Base-by-base conservation (phyloP, 1,139 yeast species). In the Kodamaea plutei region DNA sequence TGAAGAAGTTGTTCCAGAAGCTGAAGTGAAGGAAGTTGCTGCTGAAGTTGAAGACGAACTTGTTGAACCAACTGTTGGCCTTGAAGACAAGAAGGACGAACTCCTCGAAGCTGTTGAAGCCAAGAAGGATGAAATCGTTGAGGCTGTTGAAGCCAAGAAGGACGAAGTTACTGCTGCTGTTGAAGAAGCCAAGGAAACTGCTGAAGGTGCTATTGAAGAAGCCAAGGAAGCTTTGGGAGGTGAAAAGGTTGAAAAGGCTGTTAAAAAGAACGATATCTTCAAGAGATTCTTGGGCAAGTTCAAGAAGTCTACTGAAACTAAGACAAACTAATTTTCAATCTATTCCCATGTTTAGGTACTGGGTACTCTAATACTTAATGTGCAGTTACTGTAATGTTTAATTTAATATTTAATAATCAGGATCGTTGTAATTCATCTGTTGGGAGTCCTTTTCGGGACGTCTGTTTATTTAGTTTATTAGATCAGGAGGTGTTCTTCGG, bases 221-320 rank as follows among this genome's bases (percentile, higher is more conserved):
- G 40, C 36, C 23, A 41, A 37, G 20, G 38, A 36, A 30, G 41
- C 26, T 18, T 15, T 16, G 13, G 29, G 16, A 8, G 26, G 29
- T 12, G 46, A 42, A 25, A 52, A 56, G 39, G 57, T 49, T 31
- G 63, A 56, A 31, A 61, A 58, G 43, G 61, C 55, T 31, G 58
- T 52, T 21, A 63, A 69, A 61, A 73, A 71, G 69, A 64, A 63
- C 48, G 64, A 66, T 40, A 57, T 70, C 51, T 63, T 71, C 58
- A 73, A 70, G 65, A 73, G 64, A 55, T 54, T 71, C 35, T 48
- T 69, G 40, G 52, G 57, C 43, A 70, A 66, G 52, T 60, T 75
- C 50, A 74, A 69, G 64, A 65, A 67, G 54, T 52, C 44, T 12
- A 51, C 54, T 14, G 35, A 29, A 20, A 25, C 38, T 21, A 35